Percentiles rank a stretch among this genome's conserved stretches.
phyloP scores from a whole-genome alignment of 177 flowering plant species.

The Vitis hybrid region DNA sequence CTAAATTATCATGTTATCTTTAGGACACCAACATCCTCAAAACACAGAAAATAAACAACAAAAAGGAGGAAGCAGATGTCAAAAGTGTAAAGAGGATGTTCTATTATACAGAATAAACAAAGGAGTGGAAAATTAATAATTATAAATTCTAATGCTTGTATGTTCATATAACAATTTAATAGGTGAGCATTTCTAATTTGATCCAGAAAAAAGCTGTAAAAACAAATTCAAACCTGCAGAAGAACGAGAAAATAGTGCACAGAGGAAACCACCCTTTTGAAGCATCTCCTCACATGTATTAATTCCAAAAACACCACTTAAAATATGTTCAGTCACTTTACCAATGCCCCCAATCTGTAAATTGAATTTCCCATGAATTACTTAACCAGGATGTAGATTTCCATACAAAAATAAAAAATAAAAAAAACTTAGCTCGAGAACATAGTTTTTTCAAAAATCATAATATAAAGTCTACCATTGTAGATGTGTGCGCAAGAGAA shows the following conservation, averaged over 20 bases:
- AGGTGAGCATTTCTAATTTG: background rate
- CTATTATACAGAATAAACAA: too few relatives aligned
- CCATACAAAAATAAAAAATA: background rate
- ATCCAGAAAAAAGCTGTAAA: background rate
- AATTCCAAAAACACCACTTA: constrained; percentile 75
- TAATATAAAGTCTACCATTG: background rate
- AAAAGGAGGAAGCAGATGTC: too few relatives aligned
- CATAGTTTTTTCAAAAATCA: background rate
- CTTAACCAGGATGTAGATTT: background rate
- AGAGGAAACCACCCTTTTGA: constrained; percentile 68
- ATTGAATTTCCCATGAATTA: background rate
- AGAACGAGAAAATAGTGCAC: constrained; percentile 79
- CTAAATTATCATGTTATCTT: too few relatives aligned
- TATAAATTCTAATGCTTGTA: background rate
- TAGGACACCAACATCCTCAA: too few relatives aligned
- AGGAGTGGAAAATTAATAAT: background rate
- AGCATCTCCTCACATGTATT: constrained; percentile 86
- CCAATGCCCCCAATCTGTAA: constrained; percentile 96
- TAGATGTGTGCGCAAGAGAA: background rate
- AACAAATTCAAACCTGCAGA: constrained; percentile 59
- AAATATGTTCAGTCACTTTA: constrained; percentile 81
- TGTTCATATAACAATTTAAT: background rate
- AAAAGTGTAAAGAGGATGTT: too few relatives aligned
- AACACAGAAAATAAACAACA: too few relatives aligned
- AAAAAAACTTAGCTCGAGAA: background rate